A percentile compares a stretch with the other conserved stretches of the same genome.
phyloP scores from a whole-genome alignment of 2,329 filamentous ascomycete species.

The Fusarium buharicum region DNA sequence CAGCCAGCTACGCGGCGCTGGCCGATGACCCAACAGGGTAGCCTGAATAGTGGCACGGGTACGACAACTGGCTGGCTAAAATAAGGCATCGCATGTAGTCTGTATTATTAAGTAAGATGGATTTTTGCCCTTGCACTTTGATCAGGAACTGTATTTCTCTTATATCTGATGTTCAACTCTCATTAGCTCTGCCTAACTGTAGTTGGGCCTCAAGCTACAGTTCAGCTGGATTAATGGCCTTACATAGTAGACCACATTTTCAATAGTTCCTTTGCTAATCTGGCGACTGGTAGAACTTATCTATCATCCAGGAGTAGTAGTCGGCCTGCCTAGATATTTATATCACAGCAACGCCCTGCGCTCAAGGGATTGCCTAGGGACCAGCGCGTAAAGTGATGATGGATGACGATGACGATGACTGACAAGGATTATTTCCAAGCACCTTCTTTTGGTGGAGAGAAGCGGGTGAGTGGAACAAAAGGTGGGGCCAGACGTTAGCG shows the following conservation, averaged over 20 bases:
- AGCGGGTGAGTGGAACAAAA: constrained; percentile 36
- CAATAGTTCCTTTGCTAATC: too few species aligned
- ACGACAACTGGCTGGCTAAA: constrained; percentile 1
- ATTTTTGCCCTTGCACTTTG: background rate
- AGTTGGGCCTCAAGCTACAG: background rate
- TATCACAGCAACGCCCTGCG: constrained; percentile 3
- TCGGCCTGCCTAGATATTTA: constrained; percentile 1
- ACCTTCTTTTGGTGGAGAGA: constrained; percentile 21
- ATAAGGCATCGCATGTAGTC: background rate
- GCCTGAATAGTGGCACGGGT: constrained; percentile 14
- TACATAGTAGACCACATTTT: too few species aligned
- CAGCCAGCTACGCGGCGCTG: background rate
- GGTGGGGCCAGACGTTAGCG: constrained; percentile 24
- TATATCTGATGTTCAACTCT: constrained; percentile 3
- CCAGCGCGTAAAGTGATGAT: constrained; percentile 37
- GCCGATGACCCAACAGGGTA: constrained; percentile 15
- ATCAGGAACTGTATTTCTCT: constrained; percentile 1
- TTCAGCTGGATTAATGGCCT: background rate
- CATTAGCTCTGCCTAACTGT: constrained; percentile 4
- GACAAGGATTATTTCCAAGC: constrained; percentile 28
- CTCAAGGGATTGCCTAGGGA: constrained; percentile 11
- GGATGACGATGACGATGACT: constrained; percentile 38
- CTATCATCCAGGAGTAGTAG: too few species aligned
- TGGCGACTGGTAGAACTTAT: too few species aligned
- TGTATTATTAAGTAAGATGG: background rate